These are phyloP conservation scores for Phytophthora meadii DNA, from an alignment of 352 stramenopile genomes.

Conservation along the genomic window DNA sequence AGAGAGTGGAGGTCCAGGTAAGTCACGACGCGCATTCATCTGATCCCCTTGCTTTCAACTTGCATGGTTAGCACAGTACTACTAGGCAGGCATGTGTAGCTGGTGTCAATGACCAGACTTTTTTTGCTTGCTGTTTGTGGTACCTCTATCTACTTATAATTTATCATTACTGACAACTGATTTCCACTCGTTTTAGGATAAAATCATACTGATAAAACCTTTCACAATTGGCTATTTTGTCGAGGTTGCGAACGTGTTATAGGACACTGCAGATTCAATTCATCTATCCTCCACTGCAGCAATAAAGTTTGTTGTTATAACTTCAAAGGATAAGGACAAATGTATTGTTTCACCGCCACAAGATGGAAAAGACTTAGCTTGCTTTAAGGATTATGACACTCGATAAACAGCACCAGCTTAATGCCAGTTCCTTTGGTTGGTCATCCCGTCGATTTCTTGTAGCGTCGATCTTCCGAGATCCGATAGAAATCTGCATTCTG, in stretches of 20 bases:
- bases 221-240: not conserved
- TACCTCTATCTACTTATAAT: not conserved
- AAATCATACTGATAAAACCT: not conserved
- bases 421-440: not conserved
- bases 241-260: not conserved
- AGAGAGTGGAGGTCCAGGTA: slow-evolving; percentile 7
- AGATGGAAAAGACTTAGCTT: too few species aligned
- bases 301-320: too few species aligned
- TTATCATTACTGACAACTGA: not conserved
- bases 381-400: too few species aligned
- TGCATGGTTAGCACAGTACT: not conserved
- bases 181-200: not conserved
- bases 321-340: too few species aligned
- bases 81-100: too few species aligned
- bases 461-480: not conserved
- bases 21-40: slow-evolving; percentile 6
- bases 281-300: too few species aligned
- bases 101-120: too few species aligned
- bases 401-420: too few species aligned
- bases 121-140: too few species aligned
- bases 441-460: not conserved
- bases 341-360: too few species aligned
- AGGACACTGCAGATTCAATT: too few species aligned
- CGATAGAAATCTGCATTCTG: not conserved
- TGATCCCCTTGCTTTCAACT: not conserved